Evolutionary conservation across 2,329 filamentous ascomycete genomes (phyloP), one percentile per base, ranked within the genome.

Genomic region (Calonectria naviculata): DNA sequence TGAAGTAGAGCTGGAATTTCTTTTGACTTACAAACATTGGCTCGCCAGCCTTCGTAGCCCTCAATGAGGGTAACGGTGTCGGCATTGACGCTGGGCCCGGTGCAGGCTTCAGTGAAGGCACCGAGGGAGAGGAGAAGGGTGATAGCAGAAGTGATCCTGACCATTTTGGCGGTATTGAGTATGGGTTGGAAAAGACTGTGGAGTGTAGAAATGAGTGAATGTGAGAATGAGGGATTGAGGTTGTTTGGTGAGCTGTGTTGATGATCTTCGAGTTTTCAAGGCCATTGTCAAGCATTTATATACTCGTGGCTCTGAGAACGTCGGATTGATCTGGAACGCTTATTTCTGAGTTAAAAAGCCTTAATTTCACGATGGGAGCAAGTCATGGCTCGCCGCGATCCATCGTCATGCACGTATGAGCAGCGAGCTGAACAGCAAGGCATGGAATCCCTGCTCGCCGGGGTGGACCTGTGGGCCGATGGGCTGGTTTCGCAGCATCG

Each of bases 61-160:
- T 67, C 65, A 4, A 74, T 63, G 2, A 76, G 49, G 7, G 68
- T 61, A 9, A 74, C 38, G 4, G 74, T 76, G 1, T 65, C 71
- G 0, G 10, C n/a, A 21, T 76, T 76, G 8, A 71, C 66, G 6
- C 52, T 31, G 6, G 76, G 76, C 8, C 71, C 75, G 17, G 63
- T 65, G 67, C 76, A 78, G 5, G 70, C 71, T 12, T 62, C 47
- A 10, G 54, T n/a, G 5, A 74, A 9, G 34, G 63, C 46, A 8
- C 68, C 34, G 13, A 74, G 54, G 9, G 62, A 44, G n/a, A 42
- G n/a, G 3, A 73, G 8, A 26, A 74, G 10, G 15, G 41, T 5
- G 13, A 67, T 21, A 3, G 46, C 54, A 47, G 61, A 66, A 6
- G 34, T 15, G 7, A 61, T 9, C 2, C 71, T 66, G 13, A 73